Evolutionary conservation across 768 basidiomycete genomes (phyloP).

Genomic region (Naematelia aurantialba): DNA sequence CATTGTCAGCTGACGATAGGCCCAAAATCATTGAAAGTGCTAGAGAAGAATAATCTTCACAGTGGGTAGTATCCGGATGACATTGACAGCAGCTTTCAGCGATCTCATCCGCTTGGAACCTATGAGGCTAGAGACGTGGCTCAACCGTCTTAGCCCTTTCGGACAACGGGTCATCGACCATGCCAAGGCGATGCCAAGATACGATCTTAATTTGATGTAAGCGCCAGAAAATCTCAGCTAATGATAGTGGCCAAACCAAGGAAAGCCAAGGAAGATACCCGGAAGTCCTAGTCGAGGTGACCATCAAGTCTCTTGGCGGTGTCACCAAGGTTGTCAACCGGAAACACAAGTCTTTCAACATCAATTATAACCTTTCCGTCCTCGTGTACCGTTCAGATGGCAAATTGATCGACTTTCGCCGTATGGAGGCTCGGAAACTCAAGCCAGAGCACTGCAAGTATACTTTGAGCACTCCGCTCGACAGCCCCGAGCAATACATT

Average conservation of each 20-base stretch:
- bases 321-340: slow-evolving; percentile 54
- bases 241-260: background rate
- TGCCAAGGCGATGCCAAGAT: slow-evolving; percentile 7
- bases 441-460: slow-evolving; percentile 59
- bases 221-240: slow-evolving; percentile 1
- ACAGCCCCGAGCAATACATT: slow-evolving; percentile 65
- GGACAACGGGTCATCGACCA: slow-evolving; percentile 22
- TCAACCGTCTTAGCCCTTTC: slow-evolving; percentile 24
- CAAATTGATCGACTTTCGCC: slow-evolving; percentile 70
- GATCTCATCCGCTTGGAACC: slow-evolving; percentile 20
- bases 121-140: slow-evolving; percentile 20
- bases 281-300: slow-evolving; percentile 59
- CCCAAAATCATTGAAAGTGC: slow-evolving; percentile 56
- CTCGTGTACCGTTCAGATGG: slow-evolving; percentile 62
- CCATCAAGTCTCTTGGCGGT: slow-evolving; percentile 59
- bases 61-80: slow-evolving; percentile 18
- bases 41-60: slow-evolving; percentile 67
- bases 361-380: slow-evolving; percentile 36
- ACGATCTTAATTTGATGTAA: slow-evolving; percentile 15
- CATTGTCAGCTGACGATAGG: slow-evolving; percentile 10
- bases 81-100: slow-evolving; percentile 26
- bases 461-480: slow-evolving; percentile 59
- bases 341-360: background rate
- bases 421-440: slow-evolving; percentile 61
- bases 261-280: slow-evolving; percentile 62